Evolutionary conservation across 108 stramenopile genomes (phyloP).

Genomic region (Fistulifera pelliculosa): DNA sequence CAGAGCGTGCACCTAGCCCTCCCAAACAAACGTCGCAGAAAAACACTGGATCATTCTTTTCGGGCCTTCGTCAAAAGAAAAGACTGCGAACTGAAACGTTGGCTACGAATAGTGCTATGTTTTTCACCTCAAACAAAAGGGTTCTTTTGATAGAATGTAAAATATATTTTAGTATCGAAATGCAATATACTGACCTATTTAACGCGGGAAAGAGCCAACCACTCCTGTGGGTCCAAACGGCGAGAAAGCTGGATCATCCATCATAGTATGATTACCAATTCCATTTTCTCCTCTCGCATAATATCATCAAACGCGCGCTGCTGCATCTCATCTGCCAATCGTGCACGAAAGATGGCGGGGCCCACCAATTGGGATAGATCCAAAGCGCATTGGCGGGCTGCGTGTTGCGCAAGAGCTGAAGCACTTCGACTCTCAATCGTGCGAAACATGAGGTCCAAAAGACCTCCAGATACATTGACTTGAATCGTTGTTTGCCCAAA

Average conservation of each 20-base stretch:
- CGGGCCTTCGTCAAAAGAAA: too few relatives aligned
- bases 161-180: too few relatives aligned
- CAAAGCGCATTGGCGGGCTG: constrained; percentile 71
- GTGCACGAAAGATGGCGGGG: constrained; percentile 58
- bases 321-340: constrained; percentile 59
- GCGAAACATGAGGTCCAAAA: constrained; percentile 61
- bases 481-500: constrained; percentile 76
- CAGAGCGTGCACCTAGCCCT: too few relatives aligned
- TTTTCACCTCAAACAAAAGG: too few relatives aligned
- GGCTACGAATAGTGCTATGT: too few relatives aligned
- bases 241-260: constrained; percentile 27
- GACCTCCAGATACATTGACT: constrained; percentile 62
- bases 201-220: constrained; percentile 6
- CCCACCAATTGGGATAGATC: constrained; percentile 72
- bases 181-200: too few relatives aligned
- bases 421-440: constrained; percentile 58
- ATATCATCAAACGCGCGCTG: constrained; percentile 55
- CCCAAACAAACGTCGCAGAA: too few relatives aligned
- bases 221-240: constrained; percentile 48
- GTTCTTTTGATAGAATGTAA: too few relatives aligned
- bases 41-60: too few relatives aligned
- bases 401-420: constrained; percentile 71
- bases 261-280: not conserved
- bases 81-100: too few relatives aligned
- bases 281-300: constrained; percentile 44